Evolutionary conservation across 2,329 filamentous ascomycete genomes (phyloP).

Genomic region (Xylaria multiplex): DNA sequence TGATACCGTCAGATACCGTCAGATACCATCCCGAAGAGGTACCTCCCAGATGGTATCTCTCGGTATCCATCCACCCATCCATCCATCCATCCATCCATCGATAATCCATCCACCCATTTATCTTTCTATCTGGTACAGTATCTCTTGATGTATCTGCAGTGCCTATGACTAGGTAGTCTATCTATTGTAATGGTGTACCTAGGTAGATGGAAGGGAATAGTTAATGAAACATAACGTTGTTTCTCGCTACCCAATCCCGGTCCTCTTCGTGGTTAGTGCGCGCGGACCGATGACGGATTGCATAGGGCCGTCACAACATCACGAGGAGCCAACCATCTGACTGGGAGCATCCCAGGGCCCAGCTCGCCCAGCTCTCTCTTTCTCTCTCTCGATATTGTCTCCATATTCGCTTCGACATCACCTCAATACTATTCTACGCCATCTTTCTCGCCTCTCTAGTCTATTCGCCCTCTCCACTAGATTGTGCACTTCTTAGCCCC

Average conservation of each 20-base stretch:
- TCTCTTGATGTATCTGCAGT: too few species aligned
- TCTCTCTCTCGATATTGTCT: conserved; percentile 17
- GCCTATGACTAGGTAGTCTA: too few species aligned
- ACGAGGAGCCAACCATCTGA: conserved; percentile 48
- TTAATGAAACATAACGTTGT: conserved; percentile 6
- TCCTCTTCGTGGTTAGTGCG: conserved; percentile 36
- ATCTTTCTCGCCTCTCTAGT: conserved; percentile 11
- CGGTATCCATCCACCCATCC: background rate
- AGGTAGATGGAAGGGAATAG: background rate
- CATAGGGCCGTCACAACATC: conserved; percentile 45
- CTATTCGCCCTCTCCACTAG: conserved; percentile 10
- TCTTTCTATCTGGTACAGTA: too few species aligned
- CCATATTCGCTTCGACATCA: conserved; percentile 23
- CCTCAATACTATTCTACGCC: conserved; percentile 15
- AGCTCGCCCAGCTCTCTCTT: conserved; percentile 19
- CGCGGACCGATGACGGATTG: conserved; percentile 49
- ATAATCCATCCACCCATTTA: too few species aligned
- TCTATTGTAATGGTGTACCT: too few species aligned
- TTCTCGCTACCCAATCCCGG: conserved; percentile 34
- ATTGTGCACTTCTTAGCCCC: background rate
- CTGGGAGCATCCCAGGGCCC: conserved; percentile 33
- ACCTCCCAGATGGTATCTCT: conserved; percentile 12
- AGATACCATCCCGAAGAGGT: conserved; percentile 21
- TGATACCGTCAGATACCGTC: too few species aligned
- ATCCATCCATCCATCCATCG: too few species aligned